A percentile compares a stretch with the other conserved stretches of the same genome.
These are phyloP conservation scores for Phytopythium delawarense DNA, from an alignment of 352 stramenopile genomes.

Conservation along the genomic window DNA sequence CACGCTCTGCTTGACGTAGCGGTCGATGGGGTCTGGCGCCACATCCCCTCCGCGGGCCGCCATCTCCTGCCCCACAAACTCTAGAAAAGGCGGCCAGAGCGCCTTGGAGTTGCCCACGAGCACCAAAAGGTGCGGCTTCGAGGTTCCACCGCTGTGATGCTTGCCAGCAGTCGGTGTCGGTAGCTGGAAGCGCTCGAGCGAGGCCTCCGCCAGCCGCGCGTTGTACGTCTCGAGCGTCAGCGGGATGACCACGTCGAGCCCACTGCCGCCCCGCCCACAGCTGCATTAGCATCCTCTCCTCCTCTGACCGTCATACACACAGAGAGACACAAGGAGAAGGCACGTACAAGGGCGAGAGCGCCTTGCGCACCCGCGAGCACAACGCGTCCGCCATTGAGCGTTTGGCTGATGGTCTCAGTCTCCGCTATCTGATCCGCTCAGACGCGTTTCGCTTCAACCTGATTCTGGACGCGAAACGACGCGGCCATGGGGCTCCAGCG, in stretches of 20 bases:
- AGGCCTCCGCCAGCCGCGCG: constrained; percentile 23
- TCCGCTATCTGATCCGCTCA: neutral
- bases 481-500: too few species aligned
- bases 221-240: constrained; percentile 69
- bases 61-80: constrained; percentile 32
- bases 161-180: constrained; percentile 12
- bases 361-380: constrained; percentile 6
- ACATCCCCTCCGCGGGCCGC: constrained; percentile 21
- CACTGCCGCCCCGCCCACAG: constrained; percentile 17
- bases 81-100: constrained; percentile 50
- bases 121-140: constrained; percentile 46
- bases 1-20: constrained; percentile 48
- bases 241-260: constrained; percentile 64
- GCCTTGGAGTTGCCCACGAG: constrained; percentile 63
- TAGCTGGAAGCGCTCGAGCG: constrained; percentile 43
- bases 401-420: too few species aligned
- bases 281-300: neutral
- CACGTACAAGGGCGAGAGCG: constrained; percentile 2
- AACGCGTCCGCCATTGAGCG: neutral
- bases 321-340: neutral
- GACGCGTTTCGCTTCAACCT: neutral
- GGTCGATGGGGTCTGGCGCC: constrained; percentile 44
- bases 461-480: neutral
- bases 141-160: constrained; percentile 4
- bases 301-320: neutral